Evolutionary conservation across 805 yeast genomes (phyloP), one percentile per base, ranked within the genome.

Genomic region (Candida suzukii): DNA sequence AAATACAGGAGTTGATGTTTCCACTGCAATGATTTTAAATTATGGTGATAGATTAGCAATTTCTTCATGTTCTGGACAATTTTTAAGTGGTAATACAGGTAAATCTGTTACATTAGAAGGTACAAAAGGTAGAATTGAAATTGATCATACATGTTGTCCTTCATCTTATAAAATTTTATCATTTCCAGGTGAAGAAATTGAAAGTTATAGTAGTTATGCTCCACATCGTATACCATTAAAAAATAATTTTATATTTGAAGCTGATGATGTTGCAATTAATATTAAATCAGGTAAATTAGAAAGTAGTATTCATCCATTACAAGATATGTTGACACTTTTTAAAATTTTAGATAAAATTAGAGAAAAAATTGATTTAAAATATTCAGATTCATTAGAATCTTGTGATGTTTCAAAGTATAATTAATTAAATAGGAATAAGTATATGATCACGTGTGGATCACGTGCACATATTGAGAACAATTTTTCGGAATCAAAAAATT

Each of bases 231-330:
- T 3, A 5, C 8, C 29, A 16, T 19, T 35, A 19, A 63, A 53
- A 21, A 57, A 54, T 42, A 51, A 60, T 21, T 66, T 63, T 38
- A 70, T 68, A 46, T 70, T 68, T 53, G 81, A 77, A 55, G 80
- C 80, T 1, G 70, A 74, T 49, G 78, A 73, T 8, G 70, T 68
- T 20, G 80, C 76, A 3, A 53, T 61, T 38, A 73, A 70, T 41
- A 56, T 77, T 25, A 40, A 50, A 6, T 60, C 54, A 16, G 74
- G 76, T 4, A 58, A 57, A 38, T 50, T 54, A 9, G 67, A 67
- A 46, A 65, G 67, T 41, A 56, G 48, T 13, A 24, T 48, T 18
- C 46, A 55, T 4, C 57, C 78, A 2, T 61, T 63, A 52, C 64
- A 54, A 5, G 80, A 77, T 54, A 65, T 76, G 16, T 47, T 70